These are phyloP conservation scores for Erythrobasidium hasegawianum DNA, from an alignment of 1,284 basidiomycete genomes.

Conservation along the genomic window DNA sequence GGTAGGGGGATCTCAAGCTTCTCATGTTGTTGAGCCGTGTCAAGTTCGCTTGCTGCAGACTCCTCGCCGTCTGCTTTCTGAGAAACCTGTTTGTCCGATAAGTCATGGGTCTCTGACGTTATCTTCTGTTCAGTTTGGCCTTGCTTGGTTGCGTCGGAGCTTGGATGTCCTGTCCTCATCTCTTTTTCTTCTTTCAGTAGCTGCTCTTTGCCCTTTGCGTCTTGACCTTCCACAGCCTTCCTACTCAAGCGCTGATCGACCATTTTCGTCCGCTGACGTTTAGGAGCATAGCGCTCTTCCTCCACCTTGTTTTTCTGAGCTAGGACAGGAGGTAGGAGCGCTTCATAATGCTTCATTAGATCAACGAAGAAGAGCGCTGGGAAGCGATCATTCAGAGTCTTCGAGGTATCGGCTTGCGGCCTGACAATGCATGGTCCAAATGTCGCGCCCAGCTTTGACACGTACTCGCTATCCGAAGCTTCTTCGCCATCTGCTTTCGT, in stretches of 20 bases:
- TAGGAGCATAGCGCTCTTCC: slow-evolving; percentile 37
- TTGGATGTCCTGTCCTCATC: slow-evolving; percentile 13
- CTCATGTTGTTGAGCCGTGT: background rate
- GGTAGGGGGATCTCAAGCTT: slow-evolving; percentile 11
- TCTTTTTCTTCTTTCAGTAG: slow-evolving; percentile 24
- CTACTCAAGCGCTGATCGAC: slow-evolving; percentile 39
- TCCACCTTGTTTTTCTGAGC: slow-evolving; percentile 26
- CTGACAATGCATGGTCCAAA: slow-evolving; percentile 37
- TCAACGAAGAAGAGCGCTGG: slow-evolving; percentile 37
- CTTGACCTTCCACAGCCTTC: background rate
- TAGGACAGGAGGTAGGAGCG: slow-evolving; percentile 12
- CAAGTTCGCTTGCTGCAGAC: too few relatives aligned
- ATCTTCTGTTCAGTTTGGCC: background rate
- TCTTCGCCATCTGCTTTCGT: slow-evolving; percentile 10
- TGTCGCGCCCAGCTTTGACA: slow-evolving; percentile 42
- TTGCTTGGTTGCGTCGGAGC: background rate
- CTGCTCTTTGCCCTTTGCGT: slow-evolving; percentile 2
- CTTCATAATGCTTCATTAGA: slow-evolving; percentile 34
- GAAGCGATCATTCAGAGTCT: slow-evolving; percentile 43
- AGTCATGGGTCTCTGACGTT: background rate
- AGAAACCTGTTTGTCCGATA: background rate
- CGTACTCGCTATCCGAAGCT: slow-evolving; percentile 36
- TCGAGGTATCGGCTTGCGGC: slow-evolving; percentile 20
- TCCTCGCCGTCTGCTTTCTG: background rate
- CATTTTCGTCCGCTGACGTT: slow-evolving; percentile 43